Evolutionary conservation across 495 filamentous ascomycete genomes (phyloP).

Genomic region (Aspergillus bridgeri): DNA sequence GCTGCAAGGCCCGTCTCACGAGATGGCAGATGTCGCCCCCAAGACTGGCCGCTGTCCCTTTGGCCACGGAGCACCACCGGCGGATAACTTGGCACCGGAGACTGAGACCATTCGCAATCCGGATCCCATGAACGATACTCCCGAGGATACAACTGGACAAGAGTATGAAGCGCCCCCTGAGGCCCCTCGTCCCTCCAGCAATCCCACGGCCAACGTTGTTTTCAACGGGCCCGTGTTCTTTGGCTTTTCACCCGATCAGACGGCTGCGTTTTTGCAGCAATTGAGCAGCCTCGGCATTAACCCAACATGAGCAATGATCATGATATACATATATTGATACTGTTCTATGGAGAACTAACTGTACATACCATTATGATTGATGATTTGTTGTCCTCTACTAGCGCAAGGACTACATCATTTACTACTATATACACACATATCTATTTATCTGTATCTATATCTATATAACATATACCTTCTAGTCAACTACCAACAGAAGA

Average conservation of each 20-base stretch:
- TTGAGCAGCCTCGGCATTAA: slow-evolving; percentile 15
- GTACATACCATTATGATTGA: background rate
- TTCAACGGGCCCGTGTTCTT: slow-evolving; percentile 90
- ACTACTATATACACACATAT: too few relatives aligned
- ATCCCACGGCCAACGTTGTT: slow-evolving; percentile 54
- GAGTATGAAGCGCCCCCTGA: slow-evolving; percentile 5
- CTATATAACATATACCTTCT: too few relatives aligned
- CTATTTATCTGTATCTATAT: too few relatives aligned
- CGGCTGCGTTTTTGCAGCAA: slow-evolving; percentile 65
- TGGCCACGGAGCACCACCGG: slow-evolving; percentile 34
- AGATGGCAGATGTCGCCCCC: slow-evolving; percentile 19
- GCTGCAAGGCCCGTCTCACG: slow-evolving; percentile 15
- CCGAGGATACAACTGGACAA: background rate
- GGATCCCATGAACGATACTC: slow-evolving; percentile 3
- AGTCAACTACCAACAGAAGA: too few relatives aligned
- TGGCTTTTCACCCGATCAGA: slow-evolving; percentile 78
- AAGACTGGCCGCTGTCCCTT: slow-evolving; percentile 47
- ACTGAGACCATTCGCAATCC: slow-evolving; percentile 18
- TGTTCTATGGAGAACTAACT: background rate
- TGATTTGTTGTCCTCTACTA: too few relatives aligned
- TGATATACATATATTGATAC: slow-evolving; percentile 3
- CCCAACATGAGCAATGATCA: background rate
- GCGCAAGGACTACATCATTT: too few relatives aligned
- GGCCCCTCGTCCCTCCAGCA: background rate
- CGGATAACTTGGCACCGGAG: slow-evolving; percentile 14